phyloP scores from a whole-genome alignment of 2,329 filamentous ascomycete genomes.

The Metarhizium album region DNA sequence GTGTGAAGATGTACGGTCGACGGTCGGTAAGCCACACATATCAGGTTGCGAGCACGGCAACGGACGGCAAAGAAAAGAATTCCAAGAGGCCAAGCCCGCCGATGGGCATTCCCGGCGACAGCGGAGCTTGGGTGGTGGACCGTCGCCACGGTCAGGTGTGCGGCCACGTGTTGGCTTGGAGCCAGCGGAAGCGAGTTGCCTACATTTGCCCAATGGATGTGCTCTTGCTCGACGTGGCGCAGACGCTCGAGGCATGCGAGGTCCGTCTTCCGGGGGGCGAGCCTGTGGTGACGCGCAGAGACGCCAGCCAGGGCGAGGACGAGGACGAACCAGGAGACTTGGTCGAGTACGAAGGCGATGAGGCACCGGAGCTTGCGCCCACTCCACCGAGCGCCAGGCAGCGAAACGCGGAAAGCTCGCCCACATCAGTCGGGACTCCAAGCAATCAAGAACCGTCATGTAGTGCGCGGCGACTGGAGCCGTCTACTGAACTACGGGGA shows the following conservation, averaged over 20 bases:
- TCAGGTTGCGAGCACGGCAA: slow-evolving; percentile 38
- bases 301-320: slow-evolving; percentile 7
- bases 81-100: slow-evolving; percentile 18
- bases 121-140: slow-evolving; percentile 86
- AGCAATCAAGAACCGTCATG: slow-evolving; percentile 15
- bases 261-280: slow-evolving; percentile 60
- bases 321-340: slow-evolving; percentile 16
- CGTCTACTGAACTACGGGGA: slow-evolving; percentile 16
- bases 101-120: slow-evolving; percentile 72
- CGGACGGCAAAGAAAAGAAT: slow-evolving; percentile 6
- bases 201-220: slow-evolving; percentile 97
- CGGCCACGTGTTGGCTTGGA: slow-evolving; percentile 86
- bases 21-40: slow-evolving; percentile 66
- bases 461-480: slow-evolving; percentile 18
- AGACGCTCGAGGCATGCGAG: slow-evolving; percentile 58
- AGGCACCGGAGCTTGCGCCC: neutral
- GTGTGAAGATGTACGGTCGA: slow-evolving; percentile 80
- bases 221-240: slow-evolving; percentile 72
- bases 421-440: neutral
- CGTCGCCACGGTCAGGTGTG: slow-evolving; percentile 68
- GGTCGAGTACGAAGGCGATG: slow-evolving; percentile 15
- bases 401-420: neutral
- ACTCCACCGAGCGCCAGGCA: slow-evolving; percentile 6
- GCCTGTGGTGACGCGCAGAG: slow-evolving; percentile 23
- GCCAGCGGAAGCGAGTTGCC: slow-evolving; percentile 64